A percentile compares a stretch with the other conserved stretches of the same genome.
Evolutionary conservation across 2,329 filamentous ascomycete species (phyloP).

Genomic region (Aspergillus brasiliensis): DNA sequence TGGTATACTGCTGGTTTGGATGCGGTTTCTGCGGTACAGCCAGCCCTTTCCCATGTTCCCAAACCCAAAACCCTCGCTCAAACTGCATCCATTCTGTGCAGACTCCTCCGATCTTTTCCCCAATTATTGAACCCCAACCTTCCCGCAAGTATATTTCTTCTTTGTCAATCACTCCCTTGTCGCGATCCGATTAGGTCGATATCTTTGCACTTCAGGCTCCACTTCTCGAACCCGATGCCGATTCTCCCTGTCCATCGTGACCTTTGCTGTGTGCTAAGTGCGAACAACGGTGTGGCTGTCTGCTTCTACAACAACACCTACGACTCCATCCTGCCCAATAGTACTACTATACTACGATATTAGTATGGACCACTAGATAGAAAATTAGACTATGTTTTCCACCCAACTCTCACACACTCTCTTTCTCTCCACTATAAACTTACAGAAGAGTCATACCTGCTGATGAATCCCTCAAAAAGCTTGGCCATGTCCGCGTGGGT

Average conservation of each 20-base stretch:
- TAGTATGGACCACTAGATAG: not conserved
- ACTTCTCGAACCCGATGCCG: not conserved
- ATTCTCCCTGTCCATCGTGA: not conserved
- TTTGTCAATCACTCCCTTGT: not conserved
- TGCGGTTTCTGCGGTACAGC: too few relatives aligned
- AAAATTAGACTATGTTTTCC: not conserved
- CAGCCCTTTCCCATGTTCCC: too few relatives aligned
- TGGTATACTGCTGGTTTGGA: too few relatives aligned
- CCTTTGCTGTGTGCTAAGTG: not conserved
- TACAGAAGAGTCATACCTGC: conserved; percentile 11
- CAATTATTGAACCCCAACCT: not conserved
- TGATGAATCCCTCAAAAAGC: conserved; percentile 19
- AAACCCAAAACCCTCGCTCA: too few relatives aligned
- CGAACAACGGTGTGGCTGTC: not conserved
- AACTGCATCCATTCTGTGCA: not conserved
- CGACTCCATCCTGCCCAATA: not conserved
- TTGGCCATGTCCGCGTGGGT: conserved; percentile 19
- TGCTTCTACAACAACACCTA: not conserved
- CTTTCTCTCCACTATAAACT: conserved; percentile 14
- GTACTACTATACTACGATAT: not conserved
- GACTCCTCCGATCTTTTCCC: not conserved
- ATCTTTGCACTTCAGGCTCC: not conserved
- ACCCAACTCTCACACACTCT: not conserved
- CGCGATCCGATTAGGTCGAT: not conserved
- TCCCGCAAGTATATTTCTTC: not conserved